phyloP scores from a whole-genome alignment of 345 rosid genomes.

The Noccaea caerulescens region DNA sequence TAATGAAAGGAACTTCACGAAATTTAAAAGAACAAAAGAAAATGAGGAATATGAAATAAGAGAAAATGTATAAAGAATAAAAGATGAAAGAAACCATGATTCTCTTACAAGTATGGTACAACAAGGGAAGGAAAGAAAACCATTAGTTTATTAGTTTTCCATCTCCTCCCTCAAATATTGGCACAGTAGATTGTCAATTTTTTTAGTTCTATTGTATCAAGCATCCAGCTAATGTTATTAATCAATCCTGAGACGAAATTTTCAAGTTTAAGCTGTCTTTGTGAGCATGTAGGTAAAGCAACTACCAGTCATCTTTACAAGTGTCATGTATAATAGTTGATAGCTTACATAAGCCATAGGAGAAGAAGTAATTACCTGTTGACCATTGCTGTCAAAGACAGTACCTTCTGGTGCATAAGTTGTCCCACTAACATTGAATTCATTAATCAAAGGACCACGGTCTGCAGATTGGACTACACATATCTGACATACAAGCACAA shows the following conservation, averaged over 20 bases:
- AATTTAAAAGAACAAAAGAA: constrained; percentile 6
- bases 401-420: constrained; percentile 97
- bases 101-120: not conserved
- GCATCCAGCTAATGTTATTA: constrained; percentile 16
- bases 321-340: constrained; percentile 18
- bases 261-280: constrained; percentile 14
- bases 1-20: constrained; percentile 16
- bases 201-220: constrained; percentile 11
- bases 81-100: constrained; percentile 23
- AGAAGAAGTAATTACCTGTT: constrained; percentile 60
- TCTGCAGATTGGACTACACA: constrained; percentile 81
- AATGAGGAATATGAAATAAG: not conserved
- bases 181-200: not conserved
- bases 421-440: constrained; percentile 87
- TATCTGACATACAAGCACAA: constrained; percentile 57
- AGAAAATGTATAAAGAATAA: constrained; percentile 1
- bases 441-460: constrained; percentile 64
- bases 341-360: constrained; percentile 11
- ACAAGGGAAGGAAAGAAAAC: not conserved
- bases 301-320: constrained; percentile 17
- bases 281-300: constrained; percentile 10
- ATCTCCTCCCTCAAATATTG: not conserved
- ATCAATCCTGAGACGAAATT: constrained; percentile 11
- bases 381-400: constrained; percentile 64
- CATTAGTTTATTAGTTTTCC: not conserved